Evolutionary conservation across 305 asterid genomes (phyloP), one percentile per base, ranked within the genome.

Genomic region (Fraxinus baroniana): DNA sequence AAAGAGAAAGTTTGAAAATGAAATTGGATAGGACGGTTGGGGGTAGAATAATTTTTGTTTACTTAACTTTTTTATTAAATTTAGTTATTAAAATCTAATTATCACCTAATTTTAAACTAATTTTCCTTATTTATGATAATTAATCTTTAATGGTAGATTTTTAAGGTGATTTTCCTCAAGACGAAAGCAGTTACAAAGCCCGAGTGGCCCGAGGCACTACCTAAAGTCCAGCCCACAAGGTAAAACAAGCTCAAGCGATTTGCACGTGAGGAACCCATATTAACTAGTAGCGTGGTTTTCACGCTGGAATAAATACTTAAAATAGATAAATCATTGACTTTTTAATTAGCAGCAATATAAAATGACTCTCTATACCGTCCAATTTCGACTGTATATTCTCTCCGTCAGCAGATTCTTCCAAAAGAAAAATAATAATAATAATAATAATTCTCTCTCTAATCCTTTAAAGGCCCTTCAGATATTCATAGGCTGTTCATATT

Each of bases 381-480:
- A 66, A 0, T 66, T 66, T 24, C 74, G 7, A 22, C 33, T 20
- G 71, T 62, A 62, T 10, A 62, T 62, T 62, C 74, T 66, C 74
- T 5, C 7, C 37, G 18, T 64, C 73, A 7, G 73, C 73, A 64
- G 73, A 64, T 64, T 64, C 35, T 7, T 64, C 73, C 33, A 26
- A 24, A 28, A 28, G 9, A 24, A 24, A 57, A n/a, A 28, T 1
- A 28, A 28, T 28, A 7, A 0, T 8, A 10, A 62, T 2, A 62
- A 37, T 0, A 2, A 72, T 30, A 22, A 17, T 5, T 32, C 74
- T 17, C 41, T 15, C 74, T 24, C n/a, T 7, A 22, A 9, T 32
- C 72, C 52, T 15, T 39, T 82, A 77, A 77, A 81, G 35, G 64
- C 78, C 78, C 78, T 49, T 33, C 36, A 20, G 20, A 71, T 57